Evolutionary conservation across 2,329 filamentous ascomycete genomes (phyloP).

Genomic region (Albifimbria verrucaria): DNA sequence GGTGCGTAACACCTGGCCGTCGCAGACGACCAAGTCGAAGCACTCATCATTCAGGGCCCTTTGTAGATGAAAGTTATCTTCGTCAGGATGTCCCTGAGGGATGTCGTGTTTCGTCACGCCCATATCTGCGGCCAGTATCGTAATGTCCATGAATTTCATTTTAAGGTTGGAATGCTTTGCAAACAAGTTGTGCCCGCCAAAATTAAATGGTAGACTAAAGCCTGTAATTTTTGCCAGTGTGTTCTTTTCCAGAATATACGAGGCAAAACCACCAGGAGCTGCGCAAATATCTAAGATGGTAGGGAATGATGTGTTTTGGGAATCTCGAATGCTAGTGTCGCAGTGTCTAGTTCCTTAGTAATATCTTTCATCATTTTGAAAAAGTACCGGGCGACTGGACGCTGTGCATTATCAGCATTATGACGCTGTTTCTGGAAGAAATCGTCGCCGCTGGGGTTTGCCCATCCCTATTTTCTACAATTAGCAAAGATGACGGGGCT

Average conservation of each 20-base stretch:
- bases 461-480: conserved; percentile 49
- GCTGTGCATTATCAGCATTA: conserved; percentile 28
- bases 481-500: too few species aligned
- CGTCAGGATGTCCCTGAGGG: conserved; percentile 19
- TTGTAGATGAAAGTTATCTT: conserved; percentile 20
- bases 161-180: conserved; percentile 18
- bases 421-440: conserved; percentile 38
- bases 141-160: conserved; percentile 40
- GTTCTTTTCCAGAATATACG: conserved; percentile 31
- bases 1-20: conserved; percentile 42
- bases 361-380: conserved; percentile 41
- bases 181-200: conserved; percentile 38
- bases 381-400: conserved; percentile 23
- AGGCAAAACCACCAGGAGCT: conserved; percentile 52
- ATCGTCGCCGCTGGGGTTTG: conserved; percentile 36
- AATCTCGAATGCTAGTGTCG: conserved; percentile 28
- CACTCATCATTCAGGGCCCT: conserved; percentile 17
- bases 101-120: conserved; percentile 22
- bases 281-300: conserved; percentile 52
- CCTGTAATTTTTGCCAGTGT: conserved; percentile 25
- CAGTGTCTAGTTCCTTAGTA: conserved; percentile 35
- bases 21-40: conserved; percentile 45
- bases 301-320: background rate
- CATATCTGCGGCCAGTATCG: conserved; percentile 47
- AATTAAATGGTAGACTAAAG: conserved; percentile 35